phyloP scores from a whole-genome alignment of 2,329 filamentous ascomycete genomes.

The Pseudogymnoascus sp. region DNA sequence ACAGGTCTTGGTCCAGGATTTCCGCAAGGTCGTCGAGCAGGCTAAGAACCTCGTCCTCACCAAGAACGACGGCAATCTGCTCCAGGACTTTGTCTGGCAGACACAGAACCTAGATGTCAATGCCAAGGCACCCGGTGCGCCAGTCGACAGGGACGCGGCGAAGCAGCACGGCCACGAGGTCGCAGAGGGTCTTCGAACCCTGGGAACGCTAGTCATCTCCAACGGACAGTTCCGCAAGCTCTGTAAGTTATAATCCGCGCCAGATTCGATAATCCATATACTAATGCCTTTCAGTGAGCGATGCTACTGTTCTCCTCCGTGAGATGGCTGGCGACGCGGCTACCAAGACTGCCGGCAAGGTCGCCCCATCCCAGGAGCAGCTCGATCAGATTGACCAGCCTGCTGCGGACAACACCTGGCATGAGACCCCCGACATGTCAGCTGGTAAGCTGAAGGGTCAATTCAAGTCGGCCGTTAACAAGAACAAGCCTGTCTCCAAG shows the following conservation, averaged over 20 bases:
- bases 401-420: conserved; percentile 88
- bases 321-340: conserved; percentile 91
- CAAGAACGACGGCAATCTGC: conserved; percentile 90
- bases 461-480: conserved; percentile 50
- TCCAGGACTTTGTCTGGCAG: conserved; percentile 97
- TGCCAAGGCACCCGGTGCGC: conserved; percentile 53
- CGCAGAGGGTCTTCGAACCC: conserved; percentile 73
- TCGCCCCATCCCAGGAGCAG: conserved; percentile 71
- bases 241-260: conserved; percentile 10
- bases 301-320: conserved; percentile 71
- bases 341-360: conserved; percentile 61
- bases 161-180: conserved; percentile 78
- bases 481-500: conserved; percentile 40
- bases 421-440: conserved; percentile 72
- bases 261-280: neutral
- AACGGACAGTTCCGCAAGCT: conserved; percentile 90
- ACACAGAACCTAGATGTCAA: conserved; percentile 64
- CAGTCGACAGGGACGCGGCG: conserved; percentile 66
- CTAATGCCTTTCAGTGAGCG: conserved; percentile 48
- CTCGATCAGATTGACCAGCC: conserved; percentile 71
- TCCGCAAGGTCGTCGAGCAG: conserved; percentile 71
- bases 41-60: conserved; percentile 77
- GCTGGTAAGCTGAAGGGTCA: conserved; percentile 62
- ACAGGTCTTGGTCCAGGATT: conserved; percentile 65
- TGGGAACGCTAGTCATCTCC: conserved; percentile 83